phyloP scores from a whole-genome alignment of 2,329 filamentous ascomycete genomes.

The Canariomyces notabilis region DNA sequence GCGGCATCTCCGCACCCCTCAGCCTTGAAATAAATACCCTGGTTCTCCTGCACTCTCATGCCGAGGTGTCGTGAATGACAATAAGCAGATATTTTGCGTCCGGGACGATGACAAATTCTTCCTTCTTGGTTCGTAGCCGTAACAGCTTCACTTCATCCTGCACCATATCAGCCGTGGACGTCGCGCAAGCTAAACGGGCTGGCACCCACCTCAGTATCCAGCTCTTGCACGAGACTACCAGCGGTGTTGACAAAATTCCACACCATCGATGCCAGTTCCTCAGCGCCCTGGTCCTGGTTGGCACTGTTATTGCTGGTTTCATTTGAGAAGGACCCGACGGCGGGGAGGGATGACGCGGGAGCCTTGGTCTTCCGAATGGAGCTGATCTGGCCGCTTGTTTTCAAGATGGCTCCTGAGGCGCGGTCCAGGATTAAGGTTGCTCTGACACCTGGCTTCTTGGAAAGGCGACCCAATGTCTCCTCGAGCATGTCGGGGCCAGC shows the following conservation, averaged over 20 bases:
- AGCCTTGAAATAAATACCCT: not conserved
- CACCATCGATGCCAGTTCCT: constrained; percentile 70
- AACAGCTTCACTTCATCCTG: constrained; percentile 73
- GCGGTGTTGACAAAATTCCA: constrained; percentile 70
- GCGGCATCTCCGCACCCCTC: not conserved
- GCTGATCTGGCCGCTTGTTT: constrained; percentile 65
- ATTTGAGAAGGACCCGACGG: constrained; percentile 41
- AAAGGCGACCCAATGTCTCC: constrained; percentile 62
- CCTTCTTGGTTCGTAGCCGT: constrained; percentile 74
- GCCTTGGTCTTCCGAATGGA: constrained; percentile 45
- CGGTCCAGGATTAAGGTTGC: constrained; percentile 72
- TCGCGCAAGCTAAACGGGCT: not conserved
- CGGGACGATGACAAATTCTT: constrained; percentile 78
- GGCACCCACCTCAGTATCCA: constrained; percentile 62
- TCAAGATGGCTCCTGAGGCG: constrained; percentile 66
- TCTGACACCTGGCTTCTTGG: constrained; percentile 73
- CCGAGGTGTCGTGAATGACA: constrained; percentile 75
- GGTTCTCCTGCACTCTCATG: constrained; percentile 35
- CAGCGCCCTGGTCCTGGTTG: constrained; percentile 54
- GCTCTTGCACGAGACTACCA: constrained; percentile 62
- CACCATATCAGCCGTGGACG: constrained; percentile 11
- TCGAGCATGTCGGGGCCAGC: constrained; percentile 55
- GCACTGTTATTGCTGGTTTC: constrained; percentile 38
- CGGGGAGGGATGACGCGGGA: constrained; percentile 16
- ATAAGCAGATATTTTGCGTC: constrained; percentile 74